These are phyloP conservation scores for Irpex sp. DNA, from an alignment of 1,284 basidiomycete genomes.

Conservation along the genomic window DNA sequence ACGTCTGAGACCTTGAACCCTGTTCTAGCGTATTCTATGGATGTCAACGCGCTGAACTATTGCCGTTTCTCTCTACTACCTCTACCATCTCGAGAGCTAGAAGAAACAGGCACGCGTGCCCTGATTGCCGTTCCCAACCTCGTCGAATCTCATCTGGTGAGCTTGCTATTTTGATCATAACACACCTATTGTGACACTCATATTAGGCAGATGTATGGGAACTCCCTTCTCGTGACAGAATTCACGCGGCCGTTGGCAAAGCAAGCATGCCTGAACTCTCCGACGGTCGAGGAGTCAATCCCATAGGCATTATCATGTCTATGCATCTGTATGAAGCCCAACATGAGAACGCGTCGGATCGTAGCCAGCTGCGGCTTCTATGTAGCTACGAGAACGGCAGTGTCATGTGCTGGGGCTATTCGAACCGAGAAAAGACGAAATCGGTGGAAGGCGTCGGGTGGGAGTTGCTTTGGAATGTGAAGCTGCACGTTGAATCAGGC, in stretches of 20 bases:
- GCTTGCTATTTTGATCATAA: conserved; percentile 17
- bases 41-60: conserved; percentile 87
- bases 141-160: conserved; percentile 77
- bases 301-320: conserved; percentile 77
- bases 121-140: conserved; percentile 81
- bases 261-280: conserved; percentile 28
- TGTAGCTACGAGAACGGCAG: conserved; percentile 80
- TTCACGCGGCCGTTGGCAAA: conserved; percentile 79
- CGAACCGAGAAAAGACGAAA: conserved; percentile 30
- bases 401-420: conserved; percentile 58
- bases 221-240: conserved; percentile 53
- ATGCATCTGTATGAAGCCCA: conserved; percentile 56
- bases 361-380: conserved; percentile 48
- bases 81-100: conserved; percentile 8
- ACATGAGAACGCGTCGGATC: conserved; percentile 25
- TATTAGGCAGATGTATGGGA: conserved; percentile 75
- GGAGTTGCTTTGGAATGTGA: conserved; percentile 64
- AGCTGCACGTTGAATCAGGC: conserved; percentile 78
- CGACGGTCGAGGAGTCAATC: conserved; percentile 38
- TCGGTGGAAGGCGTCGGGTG: conserved; percentile 72
- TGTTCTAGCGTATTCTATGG: conserved; percentile 56
- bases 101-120: conserved; percentile 26
- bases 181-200: neutral
- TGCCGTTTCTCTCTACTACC: conserved; percentile 69
- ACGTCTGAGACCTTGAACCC: conserved; percentile 46